These are phyloP conservation scores for Leucosporidium scottii DNA, from an alignment of 768 basidiomycete genomes.

Conservation along the genomic window DNA sequence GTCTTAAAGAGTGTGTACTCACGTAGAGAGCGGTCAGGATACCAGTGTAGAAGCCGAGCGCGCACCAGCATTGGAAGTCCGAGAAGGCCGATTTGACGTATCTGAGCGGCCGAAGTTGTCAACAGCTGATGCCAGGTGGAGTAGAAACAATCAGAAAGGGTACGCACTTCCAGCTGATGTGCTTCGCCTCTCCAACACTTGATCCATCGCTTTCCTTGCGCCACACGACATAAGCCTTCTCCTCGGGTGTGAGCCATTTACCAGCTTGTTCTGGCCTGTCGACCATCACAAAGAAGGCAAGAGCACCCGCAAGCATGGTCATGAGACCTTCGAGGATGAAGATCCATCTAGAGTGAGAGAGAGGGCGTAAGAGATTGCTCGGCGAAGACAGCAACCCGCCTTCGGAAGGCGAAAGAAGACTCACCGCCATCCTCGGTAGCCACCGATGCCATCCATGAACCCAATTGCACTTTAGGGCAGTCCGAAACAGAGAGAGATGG, in stretches of 20 bases:
- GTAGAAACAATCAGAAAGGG: too few species aligned
- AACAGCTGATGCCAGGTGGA: not conserved
- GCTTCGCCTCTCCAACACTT: conserved; percentile 27
- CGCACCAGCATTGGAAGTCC: conserved; percentile 32
- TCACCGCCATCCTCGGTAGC: conserved; percentile 28
- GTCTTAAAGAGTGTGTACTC: too few species aligned
- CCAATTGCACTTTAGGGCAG: conserved; percentile 12
- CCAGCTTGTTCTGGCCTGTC: conserved; percentile 3
- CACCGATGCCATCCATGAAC: conserved; percentile 31
- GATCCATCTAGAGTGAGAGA: conserved; percentile 7
- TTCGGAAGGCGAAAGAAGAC: too few species aligned
- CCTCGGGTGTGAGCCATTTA: conserved; percentile 23
- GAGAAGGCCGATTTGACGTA: conserved; percentile 26
- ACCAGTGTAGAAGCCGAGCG: conserved; percentile 11
- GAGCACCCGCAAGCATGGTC: conserved; percentile 29
- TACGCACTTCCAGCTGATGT: conserved; percentile 15
- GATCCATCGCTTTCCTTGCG: conserved; percentile 30
- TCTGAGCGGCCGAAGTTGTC: not conserved
- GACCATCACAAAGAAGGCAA: conserved; percentile 16
- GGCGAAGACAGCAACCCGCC: too few species aligned
- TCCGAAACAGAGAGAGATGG: too few species aligned
- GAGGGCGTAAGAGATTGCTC: not conserved
- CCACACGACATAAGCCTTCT: conserved; percentile 32
- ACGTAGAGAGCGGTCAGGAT: conserved; percentile 15
- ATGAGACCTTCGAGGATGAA: conserved; percentile 29